These are phyloP conservation scores for Harrya chromipes DNA, from an alignment of 768 basidiomycete genomes.

Conservation along the genomic window DNA sequence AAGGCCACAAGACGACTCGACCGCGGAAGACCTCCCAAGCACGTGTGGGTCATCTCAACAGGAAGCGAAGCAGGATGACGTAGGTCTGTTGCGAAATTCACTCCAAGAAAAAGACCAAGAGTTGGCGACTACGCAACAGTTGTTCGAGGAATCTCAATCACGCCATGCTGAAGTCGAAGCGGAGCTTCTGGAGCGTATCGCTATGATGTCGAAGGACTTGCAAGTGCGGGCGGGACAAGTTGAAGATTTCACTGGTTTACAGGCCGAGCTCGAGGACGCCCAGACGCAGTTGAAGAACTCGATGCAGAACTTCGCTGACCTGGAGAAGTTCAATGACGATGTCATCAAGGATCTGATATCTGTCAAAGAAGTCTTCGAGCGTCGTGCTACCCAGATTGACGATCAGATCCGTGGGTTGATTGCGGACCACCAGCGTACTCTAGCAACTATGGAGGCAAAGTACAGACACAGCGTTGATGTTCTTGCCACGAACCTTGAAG, in stretches of 20 bases:
- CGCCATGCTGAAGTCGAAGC: slow-evolving; percentile 34
- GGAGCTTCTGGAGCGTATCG: slow-evolving; percentile 28
- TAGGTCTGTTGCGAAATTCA: slow-evolving; percentile 38
- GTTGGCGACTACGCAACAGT: slow-evolving; percentile 34
- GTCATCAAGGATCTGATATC: slow-evolving; percentile 23
- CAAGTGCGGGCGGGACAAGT: slow-evolving; percentile 9
- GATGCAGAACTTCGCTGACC: slow-evolving; percentile 19
- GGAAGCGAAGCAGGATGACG: slow-evolving; percentile 17
- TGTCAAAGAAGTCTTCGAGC: slow-evolving; percentile 31
- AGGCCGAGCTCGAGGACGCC: slow-evolving; percentile 24
- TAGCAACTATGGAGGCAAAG: slow-evolving; percentile 32
- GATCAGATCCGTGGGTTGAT: slow-evolving; percentile 26
- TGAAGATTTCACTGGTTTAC: slow-evolving; percentile 21
- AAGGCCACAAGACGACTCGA: not conserved
- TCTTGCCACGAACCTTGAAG: slow-evolving; percentile 38
- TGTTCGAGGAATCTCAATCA: slow-evolving; percentile 33
- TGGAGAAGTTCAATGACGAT: slow-evolving; percentile 26
- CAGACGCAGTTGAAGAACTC: slow-evolving; percentile 22
- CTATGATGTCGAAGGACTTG: slow-evolving; percentile 17
- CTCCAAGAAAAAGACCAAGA: slow-evolving; percentile 35
- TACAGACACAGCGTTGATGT: slow-evolving; percentile 32
- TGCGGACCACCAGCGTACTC: slow-evolving; percentile 19
- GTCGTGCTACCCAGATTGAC: slow-evolving; percentile 24
- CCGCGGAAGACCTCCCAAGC: not conserved
- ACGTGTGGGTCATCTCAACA: too few species aligned